Conservation (phyloP, 306 rosid species). For the Ziziphus jujuba region DNA sequence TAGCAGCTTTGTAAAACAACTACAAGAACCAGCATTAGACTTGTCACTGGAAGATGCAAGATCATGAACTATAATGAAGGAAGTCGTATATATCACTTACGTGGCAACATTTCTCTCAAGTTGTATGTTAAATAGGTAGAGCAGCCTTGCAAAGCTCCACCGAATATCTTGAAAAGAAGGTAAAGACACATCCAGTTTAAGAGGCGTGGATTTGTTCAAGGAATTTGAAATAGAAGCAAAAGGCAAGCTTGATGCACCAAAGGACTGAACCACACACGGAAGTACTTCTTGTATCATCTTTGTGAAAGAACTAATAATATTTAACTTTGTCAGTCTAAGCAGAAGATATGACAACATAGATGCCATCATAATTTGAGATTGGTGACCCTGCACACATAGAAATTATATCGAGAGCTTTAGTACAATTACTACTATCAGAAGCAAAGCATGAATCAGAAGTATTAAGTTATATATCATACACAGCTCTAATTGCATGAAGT, state of each 20-base stretch:
- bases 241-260: slow-evolving; percentile 52
- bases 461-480: not conserved
- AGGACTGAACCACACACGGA: slow-evolving; percentile 45
- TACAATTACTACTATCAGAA: slow-evolving; percentile 3
- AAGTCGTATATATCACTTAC: slow-evolving; percentile 54
- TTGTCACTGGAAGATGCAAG: slow-evolving; percentile 11
- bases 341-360: slow-evolving; percentile 49
- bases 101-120: slow-evolving; percentile 90
- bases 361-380: slow-evolving; percentile 38
- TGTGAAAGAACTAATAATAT: slow-evolving; percentile 33
- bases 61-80: not conserved
- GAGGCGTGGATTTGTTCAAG: slow-evolving; percentile 80
- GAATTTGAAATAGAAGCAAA: slow-evolving; percentile 78
- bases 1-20: slow-evolving; percentile 11
- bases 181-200: slow-evolving; percentile 69
- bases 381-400: slow-evolving; percentile 50
- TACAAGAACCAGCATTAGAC: slow-evolving; percentile 1
- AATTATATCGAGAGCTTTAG: slow-evolving; percentile 13
- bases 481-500: not conserved
- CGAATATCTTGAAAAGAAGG: slow-evolving; percentile 68
- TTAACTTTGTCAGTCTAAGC: slow-evolving; percentile 39
- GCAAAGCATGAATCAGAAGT: slow-evolving; percentile 14
- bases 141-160: slow-evolving; percentile 72
- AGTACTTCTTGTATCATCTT: slow-evolving; percentile 41
- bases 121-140: slow-evolving; percentile 79